Base-by-base conservation (phyloP, 805 yeast genomes). In the Danielia oregonensis region DNA sequence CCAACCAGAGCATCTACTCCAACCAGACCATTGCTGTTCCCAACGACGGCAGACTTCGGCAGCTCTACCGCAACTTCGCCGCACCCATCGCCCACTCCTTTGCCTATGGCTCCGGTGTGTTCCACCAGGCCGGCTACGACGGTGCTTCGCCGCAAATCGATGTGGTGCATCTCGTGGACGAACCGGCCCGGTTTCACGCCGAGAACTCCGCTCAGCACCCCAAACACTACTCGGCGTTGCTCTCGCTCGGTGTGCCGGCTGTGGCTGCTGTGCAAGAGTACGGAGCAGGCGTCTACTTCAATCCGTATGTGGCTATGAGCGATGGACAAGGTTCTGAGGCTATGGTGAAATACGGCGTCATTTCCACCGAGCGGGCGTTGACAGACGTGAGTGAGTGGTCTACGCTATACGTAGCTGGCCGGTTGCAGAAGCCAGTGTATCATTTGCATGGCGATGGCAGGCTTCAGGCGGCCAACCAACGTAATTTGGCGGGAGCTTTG, bases 41-140 rank as follows among this genome's bases (percentile, higher is more conserved):
- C 8, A 29, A 28, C 14, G 37, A 33, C 18, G 28, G 16, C 14
- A 23, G 33, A 14, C 48, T 45, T 31, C 24, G 24, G 14, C 32
- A 22, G 21, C 35, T 45, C 12, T 36, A 33, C 11, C 18, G 19
- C 22, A 30, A 36, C 9, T 45, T 45, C 24, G 13, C 24, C 13
- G 82, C 91, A 1, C 89, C 93, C 1, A 74, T 87, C 10, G 65
- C 78, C 35, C 84, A 76, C 49, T 81, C 96, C 1, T 85, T 91
- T 60, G 98, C 97, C 0, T 91, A 91, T 58, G 98, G 98, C 2
- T 84, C 95, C 6, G 96, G 96, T 4, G 96, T 93, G 1, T 85
- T 93, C 50, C 71, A 77, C 24, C 98, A 91, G 56, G 49, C 47
- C 1, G 64, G 68, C 4, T 70, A 74, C 43, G 48, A 45, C 2